Evolutionary conservation across 495 filamentous ascomycete species (phyloP).

Genomic region (Oleoguttula mirabilis): DNA sequence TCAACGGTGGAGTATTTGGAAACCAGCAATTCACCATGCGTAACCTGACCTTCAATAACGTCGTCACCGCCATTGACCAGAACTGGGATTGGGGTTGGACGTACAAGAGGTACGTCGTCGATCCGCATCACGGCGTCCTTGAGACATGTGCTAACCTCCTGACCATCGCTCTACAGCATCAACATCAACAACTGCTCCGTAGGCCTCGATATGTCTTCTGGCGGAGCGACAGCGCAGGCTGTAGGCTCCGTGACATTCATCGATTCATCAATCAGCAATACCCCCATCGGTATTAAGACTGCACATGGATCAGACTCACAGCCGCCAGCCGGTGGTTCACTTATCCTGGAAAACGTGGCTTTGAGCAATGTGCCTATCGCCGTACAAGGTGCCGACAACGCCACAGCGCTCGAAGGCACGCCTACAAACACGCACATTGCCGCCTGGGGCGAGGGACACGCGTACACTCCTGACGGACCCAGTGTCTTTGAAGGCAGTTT

Average conservation of each 20-base stretch:
- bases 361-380: slow-evolving; percentile 22
- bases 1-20: slow-evolving; percentile 49
- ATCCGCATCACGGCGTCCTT: no score
- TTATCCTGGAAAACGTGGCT: slow-evolving; percentile 30
- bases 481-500: slow-evolving; percentile 18
- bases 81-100: slow-evolving; percentile 43
- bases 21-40: slow-evolving; percentile 61
- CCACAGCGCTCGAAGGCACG: slow-evolving; percentile 18
- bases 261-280: slow-evolving; percentile 26
- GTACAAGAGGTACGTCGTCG: no score
- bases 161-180: no score
- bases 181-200: slow-evolving; percentile 27
- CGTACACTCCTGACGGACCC: slow-evolving; percentile 23
- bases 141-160: no score
- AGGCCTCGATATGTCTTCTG: slow-evolving; percentile 25
- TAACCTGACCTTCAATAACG: slow-evolving; percentile 54
- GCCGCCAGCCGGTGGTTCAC: slow-evolving; percentile 20
- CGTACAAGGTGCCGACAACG: slow-evolving; percentile 11
- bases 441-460: slow-evolving; percentile 26
- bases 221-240: slow-evolving; percentile 14
- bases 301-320: slow-evolving; percentile 15
- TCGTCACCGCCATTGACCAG: slow-evolving; percentile 48
- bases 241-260: slow-evolving; percentile 27
- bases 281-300: slow-evolving; percentile 22
- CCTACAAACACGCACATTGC: slow-evolving; percentile 13